phyloP scores from a whole-genome alignment of 768 basidiomycete species.

The Chalciporus piperatus region DNA sequence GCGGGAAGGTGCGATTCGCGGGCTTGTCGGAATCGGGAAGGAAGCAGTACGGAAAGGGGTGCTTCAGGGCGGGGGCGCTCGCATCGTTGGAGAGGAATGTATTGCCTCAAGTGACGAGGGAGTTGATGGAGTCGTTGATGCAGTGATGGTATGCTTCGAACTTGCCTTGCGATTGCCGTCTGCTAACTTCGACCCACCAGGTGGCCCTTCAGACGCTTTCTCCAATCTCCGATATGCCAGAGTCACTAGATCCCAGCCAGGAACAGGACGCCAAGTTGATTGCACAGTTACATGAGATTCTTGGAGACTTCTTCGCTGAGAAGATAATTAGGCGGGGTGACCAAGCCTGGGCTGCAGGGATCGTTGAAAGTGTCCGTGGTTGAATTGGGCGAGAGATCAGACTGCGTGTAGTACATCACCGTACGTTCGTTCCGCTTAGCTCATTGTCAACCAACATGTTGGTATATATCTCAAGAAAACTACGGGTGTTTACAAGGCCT shows the following conservation, averaged over 20 bases:
- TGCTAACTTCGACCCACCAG: constrained; percentile 30
- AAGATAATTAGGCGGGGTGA: constrained; percentile 47
- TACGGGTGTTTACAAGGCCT: too few species aligned
- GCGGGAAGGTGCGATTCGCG: constrained; percentile 86
- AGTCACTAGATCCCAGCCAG: constrained; percentile 49
- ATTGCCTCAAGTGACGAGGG: constrained; percentile 26
- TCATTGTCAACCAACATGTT: too few species aligned
- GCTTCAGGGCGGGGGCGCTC: constrained; percentile 77
- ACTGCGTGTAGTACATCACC: neutral
- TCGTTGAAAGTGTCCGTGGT: constrained; percentile 38
- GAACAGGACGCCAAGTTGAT: constrained; percentile 48
- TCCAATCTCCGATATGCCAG: constrained; percentile 55
- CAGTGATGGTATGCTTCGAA: constrained; percentile 53
- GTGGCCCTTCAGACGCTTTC: constrained; percentile 61
- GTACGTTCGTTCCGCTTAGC: too few species aligned
- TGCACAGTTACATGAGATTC: constrained; percentile 45
- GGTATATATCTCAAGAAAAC: too few species aligned
- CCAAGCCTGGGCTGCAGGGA: constrained; percentile 60
- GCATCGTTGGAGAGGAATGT: constrained; percentile 69
- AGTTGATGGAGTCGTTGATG: constrained; percentile 49
- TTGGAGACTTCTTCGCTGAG: constrained; percentile 65
- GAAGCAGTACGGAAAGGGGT: constrained; percentile 82
- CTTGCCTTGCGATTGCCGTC: neutral
- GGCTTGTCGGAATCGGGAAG: constrained; percentile 80
- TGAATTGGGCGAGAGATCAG: neutral